These are phyloP conservation scores for Pleurotus citrinopileatus DNA, from an alignment of 768 basidiomycete species.

Conservation along the genomic window DNA sequence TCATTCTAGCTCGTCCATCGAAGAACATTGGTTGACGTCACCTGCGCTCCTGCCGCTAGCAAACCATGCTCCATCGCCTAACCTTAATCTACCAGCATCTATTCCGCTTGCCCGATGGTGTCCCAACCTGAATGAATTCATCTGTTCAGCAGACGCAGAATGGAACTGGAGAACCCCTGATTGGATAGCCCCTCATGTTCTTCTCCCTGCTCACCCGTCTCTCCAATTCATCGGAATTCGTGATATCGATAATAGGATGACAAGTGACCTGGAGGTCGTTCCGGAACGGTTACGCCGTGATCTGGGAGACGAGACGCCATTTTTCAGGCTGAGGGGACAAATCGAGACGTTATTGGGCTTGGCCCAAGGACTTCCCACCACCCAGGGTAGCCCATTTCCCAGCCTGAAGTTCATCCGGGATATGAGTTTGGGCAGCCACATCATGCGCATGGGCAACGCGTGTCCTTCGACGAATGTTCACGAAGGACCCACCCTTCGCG, in stretches of 20 bases:
- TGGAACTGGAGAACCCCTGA: conserved; percentile 81
- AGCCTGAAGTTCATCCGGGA: conserved; percentile 58
- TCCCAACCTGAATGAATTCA: conserved; percentile 65
- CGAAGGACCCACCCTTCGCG: conserved; percentile 27
- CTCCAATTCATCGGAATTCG: conserved; percentile 70
- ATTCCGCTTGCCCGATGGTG: conserved; percentile 66
- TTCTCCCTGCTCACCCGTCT: conserved; percentile 61
- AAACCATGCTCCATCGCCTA: conserved; percentile 28
- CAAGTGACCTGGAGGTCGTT: conserved; percentile 37
- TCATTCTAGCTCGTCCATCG: conserved; percentile 64
- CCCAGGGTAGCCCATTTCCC: conserved; percentile 54
- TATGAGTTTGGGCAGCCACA: conserved; percentile 57
- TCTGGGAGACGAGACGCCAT: conserved; percentile 40
- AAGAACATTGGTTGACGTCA: conserved; percentile 62
- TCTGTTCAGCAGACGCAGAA: conserved; percentile 74
- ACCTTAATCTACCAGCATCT: conserved; percentile 19
- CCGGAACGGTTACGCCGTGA: conserved; percentile 23
- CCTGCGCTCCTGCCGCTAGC: conserved; percentile 33
- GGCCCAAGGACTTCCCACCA: background rate
- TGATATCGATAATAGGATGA: conserved; percentile 63
- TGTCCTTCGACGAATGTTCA: conserved; percentile 8
- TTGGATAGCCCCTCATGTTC: conserved; percentile 77
- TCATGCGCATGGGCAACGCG: conserved; percentile 39
- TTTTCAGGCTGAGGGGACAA: conserved; percentile 66
- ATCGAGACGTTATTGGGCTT: conserved; percentile 52